Evolutionary conservation across 768 basidiomycete species (phyloP).

Genomic region (Termitomyces bulborhizus): DNA sequence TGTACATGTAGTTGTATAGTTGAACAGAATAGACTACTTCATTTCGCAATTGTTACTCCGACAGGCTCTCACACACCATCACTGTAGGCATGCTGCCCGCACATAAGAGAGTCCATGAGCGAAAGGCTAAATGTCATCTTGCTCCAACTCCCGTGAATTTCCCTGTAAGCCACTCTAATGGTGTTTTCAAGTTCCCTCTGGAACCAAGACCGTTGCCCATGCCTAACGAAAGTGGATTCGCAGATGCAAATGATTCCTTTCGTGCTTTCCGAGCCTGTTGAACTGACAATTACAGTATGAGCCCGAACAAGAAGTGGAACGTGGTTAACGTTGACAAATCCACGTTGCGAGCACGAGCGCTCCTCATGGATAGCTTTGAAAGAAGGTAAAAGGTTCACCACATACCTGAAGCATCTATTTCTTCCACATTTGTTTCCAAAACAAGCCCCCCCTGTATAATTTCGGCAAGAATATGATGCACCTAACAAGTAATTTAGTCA

Average conservation of each 20-base stretch:
- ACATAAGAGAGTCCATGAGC: background rate
- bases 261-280: constrained; percentile 65
- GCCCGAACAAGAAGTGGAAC: background rate
- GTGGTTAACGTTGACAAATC: background rate
- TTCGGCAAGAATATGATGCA: constrained; percentile 92
- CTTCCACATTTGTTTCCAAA: constrained; percentile 89
- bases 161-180: constrained; percentile 74
- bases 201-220: constrained; percentile 52
- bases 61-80: background rate
- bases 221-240: constrained; percentile 78
- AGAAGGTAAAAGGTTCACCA: background rate
- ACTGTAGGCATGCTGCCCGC: background rate
- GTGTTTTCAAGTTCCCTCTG: constrained; percentile 58
- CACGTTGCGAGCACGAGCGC: background rate
- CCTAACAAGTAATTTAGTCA: constrained; percentile 39
- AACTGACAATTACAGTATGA: constrained; percentile 35
- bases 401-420: constrained; percentile 69
- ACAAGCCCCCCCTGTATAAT: constrained; percentile 96
- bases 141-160: constrained; percentile 65
- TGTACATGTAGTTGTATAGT: background rate
- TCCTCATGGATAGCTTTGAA: background rate
- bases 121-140: constrained; percentile 21
- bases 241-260: constrained; percentile 73
- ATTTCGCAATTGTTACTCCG: background rate
- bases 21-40: background rate